Base-by-base conservation (phyloP, 805 yeast species). In the Brettanomyces sp. region DNA sequence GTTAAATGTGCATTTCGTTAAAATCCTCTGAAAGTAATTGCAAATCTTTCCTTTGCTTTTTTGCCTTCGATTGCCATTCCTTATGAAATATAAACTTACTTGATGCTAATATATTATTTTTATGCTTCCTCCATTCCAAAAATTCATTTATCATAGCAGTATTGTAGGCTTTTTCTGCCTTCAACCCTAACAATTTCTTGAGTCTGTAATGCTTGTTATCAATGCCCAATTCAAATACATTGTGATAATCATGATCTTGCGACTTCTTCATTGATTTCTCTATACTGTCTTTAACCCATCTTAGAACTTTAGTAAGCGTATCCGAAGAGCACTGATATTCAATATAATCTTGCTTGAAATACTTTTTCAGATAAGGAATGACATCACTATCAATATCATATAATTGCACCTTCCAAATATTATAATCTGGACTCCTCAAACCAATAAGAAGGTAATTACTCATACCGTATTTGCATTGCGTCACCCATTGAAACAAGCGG, bases 401-500 rank as follows among this genome's bases (percentile, higher is more conserved):
- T 12, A 35, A 21, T 8, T n/a, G 14, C 7, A 42, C 30, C 4
- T n/a, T 39, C 30, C 30, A 13, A 21, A 42, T 39, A 11, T 42
- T 23, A 32, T 22, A 42, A 13, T 11, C 9, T 23, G 24, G 13
- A 25, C 28, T 23, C 22, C 45, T 33, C 21, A 36, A 8, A 12
- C 45, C 45, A 11, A 42, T 21, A 12, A 42, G 25, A 11, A 42
- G 30, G 33, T 42, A 39, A 4, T 24, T 21, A n/a, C 40, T 35
- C 39, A 34, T 42, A 7, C 45, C 45, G 21, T 13, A 42, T 7
- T 35, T 14, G 39, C 45, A 42, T 23, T 42, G 45, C 11, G 23
- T 7, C 4, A 42, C 35, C 45, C 45, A 42, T 18, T 42, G 35
- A 18, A 42, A 39, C 12, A 42, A 32, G 34, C 23, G 6, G 22